A percentile compares a stretch with the other conserved stretches of the same genome.
Evolutionary conservation across 805 yeast genomes (phyloP).

Genomic region (Clavispora carvajalis): DNA sequence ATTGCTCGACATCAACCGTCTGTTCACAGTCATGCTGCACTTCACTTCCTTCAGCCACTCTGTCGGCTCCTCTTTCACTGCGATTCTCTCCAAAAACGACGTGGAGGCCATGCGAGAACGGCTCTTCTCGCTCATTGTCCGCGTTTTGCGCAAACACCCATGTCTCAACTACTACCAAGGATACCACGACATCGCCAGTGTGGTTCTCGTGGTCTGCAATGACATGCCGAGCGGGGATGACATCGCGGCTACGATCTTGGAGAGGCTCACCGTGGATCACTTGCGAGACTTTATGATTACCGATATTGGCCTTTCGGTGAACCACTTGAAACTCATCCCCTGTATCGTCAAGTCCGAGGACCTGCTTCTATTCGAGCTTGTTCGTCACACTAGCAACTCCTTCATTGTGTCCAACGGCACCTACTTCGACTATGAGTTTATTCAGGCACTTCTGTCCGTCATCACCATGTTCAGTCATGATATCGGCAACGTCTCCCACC

Average conservation of each 20-base stretch:
- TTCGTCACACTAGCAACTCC: slow-evolving; percentile 35
- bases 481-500: slow-evolving; percentile 39
- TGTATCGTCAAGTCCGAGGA: slow-evolving; percentile 50
- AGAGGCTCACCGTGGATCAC: slow-evolving; percentile 51
- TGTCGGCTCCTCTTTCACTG: slow-evolving; percentile 24
- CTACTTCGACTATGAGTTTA: slow-evolving; percentile 31
- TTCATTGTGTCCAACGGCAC: slow-evolving; percentile 20
- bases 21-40: slow-evolving; percentile 45
- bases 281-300: slow-evolving; percentile 84
- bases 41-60: slow-evolving; percentile 17
- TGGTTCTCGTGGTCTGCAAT: slow-evolving; percentile 51
- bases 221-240: slow-evolving; percentile 20
- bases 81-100: slow-evolving; percentile 28
- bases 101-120: slow-evolving; percentile 32
- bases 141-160: slow-evolving; percentile 58
- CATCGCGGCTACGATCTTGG: slow-evolving; percentile 42
- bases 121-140: slow-evolving; percentile 42
- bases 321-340: slow-evolving; percentile 64
- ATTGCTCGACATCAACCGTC: slow-evolving; percentile 67
- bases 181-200: slow-evolving; percentile 78
- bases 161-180: slow-evolving; percentile 82
- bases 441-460: slow-evolving; percentile 68
- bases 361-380: slow-evolving; percentile 31
- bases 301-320: slow-evolving; percentile 58
- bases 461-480: slow-evolving; percentile 80